Conservation (phyloP, 495 filamentous ascomycete genomes). For the Acidomyces sp. region DNA sequence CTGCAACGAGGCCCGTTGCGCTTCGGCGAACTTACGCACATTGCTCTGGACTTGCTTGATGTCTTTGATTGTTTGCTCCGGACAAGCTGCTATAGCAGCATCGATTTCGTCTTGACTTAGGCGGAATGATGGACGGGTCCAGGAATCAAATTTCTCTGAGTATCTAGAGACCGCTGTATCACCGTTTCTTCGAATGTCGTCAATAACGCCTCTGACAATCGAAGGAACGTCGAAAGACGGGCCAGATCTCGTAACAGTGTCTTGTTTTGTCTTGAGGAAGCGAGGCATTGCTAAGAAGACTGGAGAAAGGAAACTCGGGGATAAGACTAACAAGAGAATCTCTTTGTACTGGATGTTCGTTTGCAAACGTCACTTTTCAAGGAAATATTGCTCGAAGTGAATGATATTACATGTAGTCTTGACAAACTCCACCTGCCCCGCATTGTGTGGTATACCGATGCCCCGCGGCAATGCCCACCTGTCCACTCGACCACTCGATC, state of each 20-base stretch:
- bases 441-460: no score
- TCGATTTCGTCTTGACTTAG: slow-evolving; percentile 29
- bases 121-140: slow-evolving; percentile 38
- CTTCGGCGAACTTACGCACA: slow-evolving; percentile 37
- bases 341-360: no score
- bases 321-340: no score
- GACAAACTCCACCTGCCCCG: no score
- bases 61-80: slow-evolving; percentile 36
- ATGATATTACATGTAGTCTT: no score
- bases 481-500: no score
- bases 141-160: slow-evolving; percentile 43
- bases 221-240: slow-evolving; percentile 5
- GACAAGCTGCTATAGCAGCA: slow-evolving; percentile 27
- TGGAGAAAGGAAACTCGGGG: no score
- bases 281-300: no score
- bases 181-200: slow-evolving; percentile 35
- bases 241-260: neutral
- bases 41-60: slow-evolving; percentile 41
- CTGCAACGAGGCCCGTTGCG: slow-evolving; percentile 32
- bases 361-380: no score
- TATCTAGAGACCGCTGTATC: slow-evolving; percentile 37
- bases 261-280: neutral
- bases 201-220: slow-evolving; percentile 38
- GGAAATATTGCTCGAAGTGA: no score
- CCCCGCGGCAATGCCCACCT: no score